Conservation (phyloP, 2,329 filamentous ascomycete species). For the Aspergillus hiratsukae region DNA sequence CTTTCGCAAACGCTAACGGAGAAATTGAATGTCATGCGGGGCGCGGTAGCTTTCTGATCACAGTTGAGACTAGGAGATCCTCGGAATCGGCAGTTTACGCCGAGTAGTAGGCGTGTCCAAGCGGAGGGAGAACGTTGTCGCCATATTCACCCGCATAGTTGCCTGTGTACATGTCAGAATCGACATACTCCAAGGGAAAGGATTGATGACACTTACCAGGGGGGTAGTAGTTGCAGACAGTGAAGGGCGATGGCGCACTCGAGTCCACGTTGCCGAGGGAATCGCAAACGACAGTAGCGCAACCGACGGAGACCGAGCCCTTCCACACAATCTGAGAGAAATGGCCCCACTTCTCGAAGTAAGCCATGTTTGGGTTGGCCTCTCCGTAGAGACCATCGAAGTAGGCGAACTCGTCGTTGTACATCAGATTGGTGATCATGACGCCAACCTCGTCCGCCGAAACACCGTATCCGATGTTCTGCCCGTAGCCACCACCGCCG, state of each 20-base stretch:
- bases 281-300: conserved; percentile 49
- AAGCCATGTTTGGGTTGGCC: conserved; percentile 54
- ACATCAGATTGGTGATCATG: conserved; percentile 79
- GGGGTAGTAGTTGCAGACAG: conserved; percentile 82
- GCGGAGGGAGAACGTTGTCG: conserved; percentile 47
- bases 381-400: conserved; percentile 58
- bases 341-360: conserved; percentile 67
- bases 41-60: neutral
- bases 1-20: neutral
- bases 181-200: no score
- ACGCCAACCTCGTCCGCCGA: conserved; percentile 55
- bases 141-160: conserved; percentile 54
- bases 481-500: conserved; percentile 67
- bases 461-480: conserved; percentile 79
- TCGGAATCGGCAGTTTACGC: conserved; percentile 16
- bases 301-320: conserved; percentile 58
- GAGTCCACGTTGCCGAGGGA: conserved; percentile 40
- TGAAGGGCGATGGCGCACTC: conserved; percentile 58
- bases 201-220: conserved; percentile 54
- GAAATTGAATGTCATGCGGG: neutral
- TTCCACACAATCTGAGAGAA: conserved; percentile 74
- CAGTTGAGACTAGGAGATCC: conserved; percentile 3
- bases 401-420: conserved; percentile 68
- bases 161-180: conserved; percentile 38
- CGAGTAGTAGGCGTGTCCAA: conserved; percentile 33